Evolutionary conservation across 805 yeast species (phyloP).

Genomic region (Debaryomyces hansenii): DNA sequence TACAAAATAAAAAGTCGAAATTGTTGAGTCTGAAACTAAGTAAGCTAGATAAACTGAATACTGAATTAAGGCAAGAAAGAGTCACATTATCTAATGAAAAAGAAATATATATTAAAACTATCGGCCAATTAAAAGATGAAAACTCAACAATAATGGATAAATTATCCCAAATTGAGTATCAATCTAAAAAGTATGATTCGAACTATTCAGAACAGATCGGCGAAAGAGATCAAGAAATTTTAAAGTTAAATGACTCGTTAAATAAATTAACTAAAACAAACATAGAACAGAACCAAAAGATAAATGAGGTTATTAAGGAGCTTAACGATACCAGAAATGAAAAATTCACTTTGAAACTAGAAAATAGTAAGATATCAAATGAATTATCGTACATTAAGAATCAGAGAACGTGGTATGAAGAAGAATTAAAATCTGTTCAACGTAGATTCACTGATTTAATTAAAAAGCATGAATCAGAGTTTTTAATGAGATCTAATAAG

Average conservation of each 20-base stretch:
- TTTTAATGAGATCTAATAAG: constrained; percentile 26
- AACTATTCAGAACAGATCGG: constrained; percentile 10
- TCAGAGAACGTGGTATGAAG: constrained; percentile 42
- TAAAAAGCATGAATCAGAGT: constrained; percentile 39
- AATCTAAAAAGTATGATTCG: constrained; percentile 11
- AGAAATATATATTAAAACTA: constrained; percentile 9
- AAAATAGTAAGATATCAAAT: constrained; percentile 33
- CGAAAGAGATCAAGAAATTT: constrained; percentile 22
- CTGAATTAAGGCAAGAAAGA: constrained; percentile 15
- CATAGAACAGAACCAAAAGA: constrained; percentile 34
- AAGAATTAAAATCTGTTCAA: constrained; percentile 36
- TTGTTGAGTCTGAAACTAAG: constrained; percentile 18
- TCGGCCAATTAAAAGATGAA: constrained; percentile 15
- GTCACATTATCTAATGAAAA: constrained; percentile 11
- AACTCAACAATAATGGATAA: constrained; percentile 13
- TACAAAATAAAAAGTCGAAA: constrained; percentile 23
- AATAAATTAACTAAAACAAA: constrained; percentile 31
- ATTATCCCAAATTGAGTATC: constrained; percentile 14
- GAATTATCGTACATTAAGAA: constrained; percentile 31
- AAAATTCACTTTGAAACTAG: constrained; percentile 35
- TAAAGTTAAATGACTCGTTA: constrained; percentile 25
- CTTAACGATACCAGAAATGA: constrained; percentile 37
- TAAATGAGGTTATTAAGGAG: constrained; percentile 35
- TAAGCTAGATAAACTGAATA: constrained; percentile 20
- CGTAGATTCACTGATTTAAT: constrained; percentile 36